phyloP scores from a whole-genome alignment of 179 eudicot genomes.

The Nepenthes alata region DNA sequence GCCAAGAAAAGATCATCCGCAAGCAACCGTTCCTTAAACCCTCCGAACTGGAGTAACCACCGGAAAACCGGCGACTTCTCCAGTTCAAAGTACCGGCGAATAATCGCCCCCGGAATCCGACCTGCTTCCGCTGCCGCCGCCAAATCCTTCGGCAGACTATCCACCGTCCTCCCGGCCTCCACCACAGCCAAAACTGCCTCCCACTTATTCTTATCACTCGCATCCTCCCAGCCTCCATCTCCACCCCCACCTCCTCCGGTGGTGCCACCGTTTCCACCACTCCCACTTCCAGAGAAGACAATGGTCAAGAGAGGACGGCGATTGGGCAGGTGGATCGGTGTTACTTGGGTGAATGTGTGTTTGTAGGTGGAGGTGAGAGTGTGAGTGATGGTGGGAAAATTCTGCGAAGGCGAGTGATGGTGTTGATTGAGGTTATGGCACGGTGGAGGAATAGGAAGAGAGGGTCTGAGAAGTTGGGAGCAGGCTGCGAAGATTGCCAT shows the following conservation, averaged over 20 bases:
- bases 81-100: slow-evolving; percentile 41
- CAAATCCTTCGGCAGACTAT: slow-evolving; percentile 47
- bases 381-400: neutral
- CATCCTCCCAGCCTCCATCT: slow-evolving; percentile 21
- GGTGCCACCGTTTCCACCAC: slow-evolving; percentile 17
- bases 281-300: neutral
- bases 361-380: slow-evolving; percentile 6
- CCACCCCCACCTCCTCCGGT: slow-evolving; percentile 15
- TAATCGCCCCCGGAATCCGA: slow-evolving; percentile 36
- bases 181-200: slow-evolving; percentile 40
- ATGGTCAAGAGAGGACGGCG: slow-evolving; percentile 1
- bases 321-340: slow-evolving; percentile 1
- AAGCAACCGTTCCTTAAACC: slow-evolving; percentile 60
- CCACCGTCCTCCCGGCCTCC: slow-evolving; percentile 38
- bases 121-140: slow-evolving; percentile 41
- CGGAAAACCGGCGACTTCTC: slow-evolving; percentile 43
- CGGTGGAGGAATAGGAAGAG: neutral
- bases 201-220: slow-evolving; percentile 28
- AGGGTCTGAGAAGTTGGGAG: neutral
- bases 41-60: slow-evolving; percentile 62
- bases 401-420: neutral
- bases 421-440: slow-evolving; percentile 3
- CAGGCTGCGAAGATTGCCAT: neutral
- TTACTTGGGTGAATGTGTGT: slow-evolving; percentile 2
- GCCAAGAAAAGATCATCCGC: slow-evolving; percentile 74